phyloP scores from a whole-genome alignment of 805 yeast genomes.

The Pichia ethanolica region DNA sequence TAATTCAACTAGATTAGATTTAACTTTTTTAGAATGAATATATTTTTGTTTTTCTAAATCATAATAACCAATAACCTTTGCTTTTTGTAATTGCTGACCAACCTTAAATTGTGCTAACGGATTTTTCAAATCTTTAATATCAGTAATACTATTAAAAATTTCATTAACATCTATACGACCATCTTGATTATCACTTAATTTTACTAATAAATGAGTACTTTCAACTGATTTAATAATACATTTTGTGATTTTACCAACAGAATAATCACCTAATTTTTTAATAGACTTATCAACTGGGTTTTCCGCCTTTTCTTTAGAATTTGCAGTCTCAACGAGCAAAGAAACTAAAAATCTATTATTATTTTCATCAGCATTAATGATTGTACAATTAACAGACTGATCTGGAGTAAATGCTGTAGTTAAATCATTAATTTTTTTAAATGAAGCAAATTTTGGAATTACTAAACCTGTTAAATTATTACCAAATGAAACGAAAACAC shows the following conservation, averaged over 20 bases:
- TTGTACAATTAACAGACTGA: conserved; percentile 67
- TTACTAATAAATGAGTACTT: conserved; percentile 61
- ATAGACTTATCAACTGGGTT: conserved; percentile 58
- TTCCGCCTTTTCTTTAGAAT: conserved; percentile 26
- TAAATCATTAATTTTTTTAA: conserved; percentile 46
- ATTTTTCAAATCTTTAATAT: conserved; percentile 47
- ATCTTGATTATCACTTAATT: conserved; percentile 66
- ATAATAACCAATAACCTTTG: conserved; percentile 68
- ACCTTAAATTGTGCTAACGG: conserved; percentile 55
- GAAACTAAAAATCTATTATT: conserved; percentile 66
- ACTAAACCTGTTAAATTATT: conserved; percentile 78
- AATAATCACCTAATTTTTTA: conserved; percentile 41
- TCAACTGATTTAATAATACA: conserved; percentile 58
- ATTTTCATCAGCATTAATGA: conserved; percentile 60
- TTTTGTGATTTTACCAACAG: conserved; percentile 53
- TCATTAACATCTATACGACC: conserved; percentile 78
- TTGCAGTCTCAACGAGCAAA: conserved; percentile 32
- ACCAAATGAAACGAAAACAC: conserved; percentile 78
- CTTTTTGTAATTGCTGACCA: conserved; percentile 49
- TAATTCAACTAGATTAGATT: conserved; percentile 56
- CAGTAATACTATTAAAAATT: conserved; percentile 45
- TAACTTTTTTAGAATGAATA: conserved; percentile 49
- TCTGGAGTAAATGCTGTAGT: conserved; percentile 46
- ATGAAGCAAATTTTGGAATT: conserved; percentile 62
- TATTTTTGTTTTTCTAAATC: conserved; percentile 63